Evolutionary conservation across 2,329 filamentous ascomycete genomes (phyloP), one percentile per base, ranked within the genome.

Genomic region (Penicillium sp.): DNA sequence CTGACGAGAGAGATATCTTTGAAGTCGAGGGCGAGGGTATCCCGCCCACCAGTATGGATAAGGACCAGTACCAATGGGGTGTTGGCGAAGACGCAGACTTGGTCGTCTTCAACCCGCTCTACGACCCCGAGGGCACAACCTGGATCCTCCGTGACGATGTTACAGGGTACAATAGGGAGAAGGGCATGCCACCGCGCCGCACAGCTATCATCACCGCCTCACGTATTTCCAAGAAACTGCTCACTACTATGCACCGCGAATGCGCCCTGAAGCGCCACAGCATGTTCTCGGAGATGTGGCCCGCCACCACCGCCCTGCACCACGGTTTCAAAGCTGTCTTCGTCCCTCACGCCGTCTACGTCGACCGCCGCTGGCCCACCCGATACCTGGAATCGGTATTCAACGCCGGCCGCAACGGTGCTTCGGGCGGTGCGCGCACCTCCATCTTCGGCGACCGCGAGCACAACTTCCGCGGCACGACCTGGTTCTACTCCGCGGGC

Each of bases 251-350:
- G 93, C 93, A 97, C 77, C 83, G 86, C 51, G 92, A 96, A 77
- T 96, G 92, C 4, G 85, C 87, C 29, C 83, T 90, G 65, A 87
- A 88, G 68, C 92, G 92, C 64, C 89, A 95, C 73, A 89, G 90
- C 60, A 95, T 94, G 78, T 96, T 96, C 71, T 90, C 92, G 0
- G 93, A 97, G 74, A 97, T 97, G 92, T 97, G 91, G 91, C 90
- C 92, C 0, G 88, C 88, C 1, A 94, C 89, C 0, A 86, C 90
- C 1, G 90, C 92, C 1, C 81, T 97, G 9, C 92, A 97, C 56
- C 92, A 97, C 70, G 93, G 93, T 10, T 87, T 90, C 76, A 97
- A 97, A 77, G 92, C 90, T 36, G 92, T 97, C 13, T 96, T 88
- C 61, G 91, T 87, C 2, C 93, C 93, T 1, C 93, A 97, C 66